Evolutionary conservation across 768 basidiomycete genomes (phyloP).

Genomic region (Pisolithus orientalis): DNA sequence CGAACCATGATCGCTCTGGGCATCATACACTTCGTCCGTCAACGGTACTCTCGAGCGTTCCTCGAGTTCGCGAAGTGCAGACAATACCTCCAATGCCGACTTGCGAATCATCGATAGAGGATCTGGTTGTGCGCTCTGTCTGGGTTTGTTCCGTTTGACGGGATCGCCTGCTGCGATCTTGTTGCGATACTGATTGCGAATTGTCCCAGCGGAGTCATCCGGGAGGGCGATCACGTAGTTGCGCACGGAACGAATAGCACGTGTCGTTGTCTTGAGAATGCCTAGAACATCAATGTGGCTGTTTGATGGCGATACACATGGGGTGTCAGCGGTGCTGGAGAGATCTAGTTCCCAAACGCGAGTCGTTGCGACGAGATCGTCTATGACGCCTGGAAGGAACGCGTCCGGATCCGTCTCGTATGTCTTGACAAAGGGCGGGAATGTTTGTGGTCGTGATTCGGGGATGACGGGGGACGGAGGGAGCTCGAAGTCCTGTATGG

Average conservation of each 20-base stretch:
- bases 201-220: slow-evolving; percentile 57
- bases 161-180: slow-evolving; percentile 32
- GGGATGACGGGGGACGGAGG: slow-evolving; percentile 66
- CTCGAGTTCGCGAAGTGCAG: slow-evolving; percentile 73
- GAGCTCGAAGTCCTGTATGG: slow-evolving; percentile 48
- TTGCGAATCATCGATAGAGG: slow-evolving; percentile 66
- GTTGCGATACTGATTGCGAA: slow-evolving; percentile 54
- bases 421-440: slow-evolving; percentile 54
- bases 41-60: slow-evolving; percentile 70
- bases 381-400: slow-evolving; percentile 69
- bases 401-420: slow-evolving; percentile 72
- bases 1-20: slow-evolving; percentile 60
- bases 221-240: slow-evolving; percentile 82
- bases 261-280: slow-evolving; percentile 72
- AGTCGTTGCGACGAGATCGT: slow-evolving; percentile 64
- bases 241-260: slow-evolving; percentile 73
- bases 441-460: slow-evolving; percentile 34
- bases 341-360: slow-evolving; percentile 51
- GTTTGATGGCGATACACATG: neutral
- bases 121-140: slow-evolving; percentile 36
- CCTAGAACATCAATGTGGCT: slow-evolving; percentile 54
- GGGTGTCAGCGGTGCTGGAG: slow-evolving; percentile 8
- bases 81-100: slow-evolving; percentile 78
- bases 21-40: slow-evolving; percentile 78
- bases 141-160: slow-evolving; percentile 21